A percentile compares a stretch with the other conserved stretches of the same genome.
Conservation (phyloP, 129 eudicot species). For the Apium graveolens region DNA sequence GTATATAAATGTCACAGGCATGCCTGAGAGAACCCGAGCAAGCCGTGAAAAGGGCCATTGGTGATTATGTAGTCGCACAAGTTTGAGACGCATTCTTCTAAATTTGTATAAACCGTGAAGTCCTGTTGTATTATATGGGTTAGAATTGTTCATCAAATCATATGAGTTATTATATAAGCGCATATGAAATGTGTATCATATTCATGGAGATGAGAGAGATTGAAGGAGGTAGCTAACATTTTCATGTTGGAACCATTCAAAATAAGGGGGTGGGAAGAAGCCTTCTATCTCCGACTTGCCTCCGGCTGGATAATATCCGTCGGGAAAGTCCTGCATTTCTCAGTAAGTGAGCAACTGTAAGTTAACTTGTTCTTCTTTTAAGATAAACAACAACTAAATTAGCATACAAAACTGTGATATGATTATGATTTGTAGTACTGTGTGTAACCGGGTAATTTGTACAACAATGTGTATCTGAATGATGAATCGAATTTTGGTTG, state of each 20-base stretch:
- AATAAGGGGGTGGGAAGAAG: constrained; percentile 46
- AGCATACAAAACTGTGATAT: background rate
- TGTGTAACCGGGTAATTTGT: no score
- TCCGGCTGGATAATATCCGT: constrained; percentile 39
- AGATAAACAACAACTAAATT: no score
- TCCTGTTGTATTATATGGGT: constrained; percentile 18
- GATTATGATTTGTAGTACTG: no score
- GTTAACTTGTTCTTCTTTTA: no score
- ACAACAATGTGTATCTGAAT: no score
- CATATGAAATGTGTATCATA: background rate
- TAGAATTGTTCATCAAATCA: background rate
- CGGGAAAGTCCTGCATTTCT: constrained; percentile 32
- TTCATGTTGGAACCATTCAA: constrained; percentile 55
- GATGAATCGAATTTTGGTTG: no score
- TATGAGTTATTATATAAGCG: background rate
- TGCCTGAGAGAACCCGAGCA: constrained; percentile 59
- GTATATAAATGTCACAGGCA: background rate
- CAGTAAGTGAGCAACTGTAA: background rate
- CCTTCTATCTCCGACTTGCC: constrained; percentile 59
- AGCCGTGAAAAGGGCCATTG: constrained; percentile 53
- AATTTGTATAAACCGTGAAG: constrained; percentile 42
- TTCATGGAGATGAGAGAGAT: background rate
- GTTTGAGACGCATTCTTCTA: constrained; percentile 43
- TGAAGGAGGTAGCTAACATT: constrained; percentile 12
- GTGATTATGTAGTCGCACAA: constrained; percentile 44